A percentile compares a stretch with the other conserved stretches of the same genome.
These are phyloP conservation scores for Russula vinacea DNA, from an alignment of 768 basidiomycete species.

Conservation along the genomic window DNA sequence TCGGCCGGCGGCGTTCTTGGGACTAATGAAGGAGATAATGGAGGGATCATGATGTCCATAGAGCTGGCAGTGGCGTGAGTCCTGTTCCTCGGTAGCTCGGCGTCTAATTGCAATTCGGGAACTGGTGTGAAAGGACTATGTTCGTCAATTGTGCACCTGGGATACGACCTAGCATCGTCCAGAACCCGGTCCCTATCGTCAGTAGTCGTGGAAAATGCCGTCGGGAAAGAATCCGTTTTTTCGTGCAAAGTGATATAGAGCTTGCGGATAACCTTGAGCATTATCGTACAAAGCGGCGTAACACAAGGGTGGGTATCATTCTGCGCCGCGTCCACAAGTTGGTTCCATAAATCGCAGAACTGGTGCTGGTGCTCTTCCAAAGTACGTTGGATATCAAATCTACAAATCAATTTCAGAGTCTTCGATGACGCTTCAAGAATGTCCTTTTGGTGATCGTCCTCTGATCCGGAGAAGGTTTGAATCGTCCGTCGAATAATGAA, in stretches of 20 bases:
- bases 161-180: too few species aligned
- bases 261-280: neutral
- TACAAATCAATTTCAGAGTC: neutral
- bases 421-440: neutral
- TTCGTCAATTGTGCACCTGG: too few species aligned
- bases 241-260: neutral
- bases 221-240: too few species aligned
- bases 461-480: neutral
- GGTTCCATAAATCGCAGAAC: neutral
- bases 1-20: too few species aligned
- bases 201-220: too few species aligned
- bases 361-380: neutral
- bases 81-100: too few species aligned
- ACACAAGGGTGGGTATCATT: rapidly evolving
- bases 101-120: too few species aligned
- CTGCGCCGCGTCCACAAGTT: neutral
- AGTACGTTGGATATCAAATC: neutral
- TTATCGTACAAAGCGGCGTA: neutral
- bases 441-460: neutral
- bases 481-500: neutral
- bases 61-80: too few species aligned
- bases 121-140: too few species aligned
- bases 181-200: too few species aligned
- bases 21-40: too few species aligned
- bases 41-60: too few species aligned